A percentile compares a stretch with the other conserved stretches of the same genome.
These are phyloP conservation scores for Penicillium parvum DNA, from an alignment of 495 filamentous ascomycete genomes.

Conservation along the genomic window DNA sequence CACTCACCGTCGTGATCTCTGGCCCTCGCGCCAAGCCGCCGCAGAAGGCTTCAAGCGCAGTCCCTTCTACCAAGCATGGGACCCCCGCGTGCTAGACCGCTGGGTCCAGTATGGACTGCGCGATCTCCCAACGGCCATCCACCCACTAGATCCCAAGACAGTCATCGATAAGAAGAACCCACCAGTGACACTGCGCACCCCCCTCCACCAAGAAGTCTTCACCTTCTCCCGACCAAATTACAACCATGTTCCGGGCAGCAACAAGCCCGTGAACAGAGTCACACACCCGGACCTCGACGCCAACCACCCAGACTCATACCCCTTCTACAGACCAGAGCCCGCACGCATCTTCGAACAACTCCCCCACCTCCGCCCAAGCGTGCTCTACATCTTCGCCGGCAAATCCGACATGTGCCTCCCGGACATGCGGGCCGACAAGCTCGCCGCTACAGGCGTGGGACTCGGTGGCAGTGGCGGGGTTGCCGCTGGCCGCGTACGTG, in stretches of 20 bases:
- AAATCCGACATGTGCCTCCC: conserved; percentile 59
- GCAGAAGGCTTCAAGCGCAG: conserved; percentile 52
- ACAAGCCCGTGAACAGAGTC: conserved; percentile 34
- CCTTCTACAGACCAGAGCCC: conserved; percentile 77
- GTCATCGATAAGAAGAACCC: conserved; percentile 21
- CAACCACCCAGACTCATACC: conserved; percentile 36
- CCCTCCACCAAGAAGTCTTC: conserved; percentile 60
- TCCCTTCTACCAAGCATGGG: conserved; percentile 72
- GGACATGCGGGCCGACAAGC: conserved; percentile 39
- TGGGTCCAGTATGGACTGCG: conserved; percentile 65
- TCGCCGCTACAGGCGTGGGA: conserved; percentile 42
- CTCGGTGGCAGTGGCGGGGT: conserved; percentile 49
- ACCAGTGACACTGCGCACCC: conserved; percentile 55
- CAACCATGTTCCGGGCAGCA: conserved; percentile 30
- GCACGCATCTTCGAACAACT: conserved; percentile 57
- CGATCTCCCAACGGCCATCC: conserved; percentile 54
- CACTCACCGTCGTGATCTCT: conserved; percentile 63
- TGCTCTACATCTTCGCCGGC: conserved; percentile 76
- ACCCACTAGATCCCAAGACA: conserved; percentile 37
- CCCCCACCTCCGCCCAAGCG: conserved; percentile 67
- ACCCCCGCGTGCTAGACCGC: conserved; percentile 62
- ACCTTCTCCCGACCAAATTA: conserved; percentile 56
- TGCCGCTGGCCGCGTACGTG: conserved; percentile 60
- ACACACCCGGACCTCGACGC: conserved; percentile 48
- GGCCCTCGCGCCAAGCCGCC: conserved; percentile 62